Conservation (phyloP, 179 eudicot species). For the Carnegiea gigantea region DNA sequence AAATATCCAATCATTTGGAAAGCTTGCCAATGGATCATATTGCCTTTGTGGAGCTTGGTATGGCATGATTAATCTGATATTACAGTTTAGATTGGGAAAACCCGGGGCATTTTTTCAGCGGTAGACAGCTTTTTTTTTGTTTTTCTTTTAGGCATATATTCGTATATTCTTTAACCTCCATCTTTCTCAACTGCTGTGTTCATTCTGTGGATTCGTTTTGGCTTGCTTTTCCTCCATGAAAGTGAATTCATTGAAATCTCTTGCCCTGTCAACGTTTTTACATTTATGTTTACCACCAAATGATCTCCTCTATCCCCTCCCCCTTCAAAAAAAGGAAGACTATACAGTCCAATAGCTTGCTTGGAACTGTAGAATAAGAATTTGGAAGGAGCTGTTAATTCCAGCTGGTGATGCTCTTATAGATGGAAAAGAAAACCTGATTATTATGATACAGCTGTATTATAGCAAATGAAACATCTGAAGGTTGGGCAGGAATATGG, state of each 20-base stretch:
- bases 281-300: not conserved
- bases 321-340: not conserved
- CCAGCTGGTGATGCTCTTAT: conserved; percentile 4
- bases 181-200: conserved; percentile 17
- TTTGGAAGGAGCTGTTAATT: not conserved
- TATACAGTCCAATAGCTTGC: not conserved
- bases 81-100: conserved; percentile 24
- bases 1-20: conserved; percentile 24
- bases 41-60: conserved; percentile 26
- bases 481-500: conserved; percentile 20
- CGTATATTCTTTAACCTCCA: conserved; percentile 40
- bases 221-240: conserved; percentile 15
- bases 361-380: conserved; percentile 3
- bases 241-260: conserved; percentile 24
- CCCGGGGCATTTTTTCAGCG: conserved; percentile 16
- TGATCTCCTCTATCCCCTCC: not conserved
- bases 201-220: conserved; percentile 22
- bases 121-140: conserved; percentile 16
- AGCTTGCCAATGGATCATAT: conserved; percentile 22
- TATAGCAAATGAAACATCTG: conserved; percentile 14
- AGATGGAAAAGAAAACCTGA: not conserved
- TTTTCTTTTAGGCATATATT: conserved; percentile 15
- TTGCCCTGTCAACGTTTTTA: not conserved
- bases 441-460: conserved; percentile 25
- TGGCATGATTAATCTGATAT: conserved; percentile 26